Evolutionary conservation across 2,329 filamentous ascomycete genomes (phyloP), one percentile per base, ranked within the genome.

Genomic region (Epichloe sibirici): DNA sequence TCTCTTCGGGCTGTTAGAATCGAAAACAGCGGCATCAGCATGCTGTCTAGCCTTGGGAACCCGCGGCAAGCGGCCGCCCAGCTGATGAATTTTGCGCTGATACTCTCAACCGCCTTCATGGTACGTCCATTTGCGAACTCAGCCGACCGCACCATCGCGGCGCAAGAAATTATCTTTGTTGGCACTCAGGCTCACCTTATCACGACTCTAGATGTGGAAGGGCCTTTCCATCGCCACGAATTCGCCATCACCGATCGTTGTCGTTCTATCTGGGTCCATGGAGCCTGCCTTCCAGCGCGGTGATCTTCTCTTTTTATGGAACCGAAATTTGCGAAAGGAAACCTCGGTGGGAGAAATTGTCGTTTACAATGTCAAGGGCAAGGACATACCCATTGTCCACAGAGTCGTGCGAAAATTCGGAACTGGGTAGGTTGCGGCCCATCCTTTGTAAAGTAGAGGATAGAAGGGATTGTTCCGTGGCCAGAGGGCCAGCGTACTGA

Each of bases 381-480:
- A 97, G 75, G 88, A 95, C 59, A 97, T 98, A 57, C 93, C 93
- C 34, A 98, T 98, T 69, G 93, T 98, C 59, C 93, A 98, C 73
- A 77, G 93, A 49, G 79, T 97, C 9, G 86, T 97, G 51, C 81
- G 90, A 70, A 83, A 82, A 65, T 85, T 83, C 65, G 81, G 82
- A 23, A 62, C 62, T 34, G 81, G 81, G 74, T 79, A 63, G 53
- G 75, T 31, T 31, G 31, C 8, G 9, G 31, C 31, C 31, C 4
- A 67, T 11, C 5, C 17, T 31, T 31, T 3, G n/a, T 7, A 13
- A 31, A 17, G 13, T 12, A 21, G 13, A 34, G 9, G 12, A 9
- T 15, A 9, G 21, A 28, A 7, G 23, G 28, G 2, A n/a, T 12
- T 3, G 17, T 5, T 12, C 11, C 21, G 12, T 3, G 15, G 17